Evolutionary conservation across 2,329 filamentous ascomycete genomes (phyloP).

Genomic region (Penicillium occitanis): DNA sequence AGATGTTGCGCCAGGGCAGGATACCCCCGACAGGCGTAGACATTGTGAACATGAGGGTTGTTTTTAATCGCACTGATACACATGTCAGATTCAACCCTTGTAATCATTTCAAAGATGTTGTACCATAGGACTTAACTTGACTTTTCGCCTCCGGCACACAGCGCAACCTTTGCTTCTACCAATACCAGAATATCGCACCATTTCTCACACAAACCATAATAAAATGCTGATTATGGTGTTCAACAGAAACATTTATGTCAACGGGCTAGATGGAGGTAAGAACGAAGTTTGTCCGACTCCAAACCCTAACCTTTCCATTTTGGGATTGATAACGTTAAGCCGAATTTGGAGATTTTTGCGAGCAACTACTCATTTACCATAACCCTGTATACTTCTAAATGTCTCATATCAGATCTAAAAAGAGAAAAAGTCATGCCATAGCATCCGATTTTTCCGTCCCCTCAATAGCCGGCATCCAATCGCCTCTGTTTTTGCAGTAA

Average conservation of each 20-base stretch:
- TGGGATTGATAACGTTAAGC: background rate
- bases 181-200: background rate
- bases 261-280: background rate
- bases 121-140: background rate
- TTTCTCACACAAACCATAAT: background rate
- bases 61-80: background rate
- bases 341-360: background rate
- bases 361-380: background rate
- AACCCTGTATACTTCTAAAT: background rate
- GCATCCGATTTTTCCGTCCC: background rate
- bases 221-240: background rate
- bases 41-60: background rate
- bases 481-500: background rate
- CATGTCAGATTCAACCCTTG: background rate
- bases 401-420: background rate
- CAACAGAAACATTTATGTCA: background rate
- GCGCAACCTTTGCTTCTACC: background rate
- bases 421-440: background rate
- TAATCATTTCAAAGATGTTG: background rate
- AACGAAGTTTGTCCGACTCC: background rate
- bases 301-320: background rate
- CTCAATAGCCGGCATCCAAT: slow-evolving; percentile 1
- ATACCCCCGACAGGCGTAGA: background rate
- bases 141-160: background rate
- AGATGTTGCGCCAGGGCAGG: background rate